Conservation (phyloP, 371 early-diverging fungal genomes). For the Dinochytrium kinnereticum region DNA sequence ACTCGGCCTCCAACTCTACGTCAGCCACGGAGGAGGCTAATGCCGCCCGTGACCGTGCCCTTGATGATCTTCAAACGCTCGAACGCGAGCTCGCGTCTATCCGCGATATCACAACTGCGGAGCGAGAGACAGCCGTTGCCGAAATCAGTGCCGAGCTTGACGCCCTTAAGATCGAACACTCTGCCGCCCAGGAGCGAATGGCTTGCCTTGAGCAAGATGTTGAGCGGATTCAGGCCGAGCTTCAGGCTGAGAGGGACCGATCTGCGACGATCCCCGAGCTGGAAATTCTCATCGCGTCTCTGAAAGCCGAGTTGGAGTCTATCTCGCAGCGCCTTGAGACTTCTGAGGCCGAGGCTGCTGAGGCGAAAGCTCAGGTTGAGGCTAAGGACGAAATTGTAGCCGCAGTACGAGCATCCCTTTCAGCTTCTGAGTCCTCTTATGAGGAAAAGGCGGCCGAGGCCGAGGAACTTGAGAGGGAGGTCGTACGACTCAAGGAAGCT, state of each 20-base stretch:
- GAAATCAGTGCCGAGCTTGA: not conserved
- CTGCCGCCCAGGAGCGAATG: not conserved
- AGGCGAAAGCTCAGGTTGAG: slow-evolving; percentile 7
- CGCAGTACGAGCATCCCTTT: not conserved
- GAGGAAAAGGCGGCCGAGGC: slow-evolving; percentile 10
- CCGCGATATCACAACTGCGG: not conserved
- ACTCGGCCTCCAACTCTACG: not conserved
- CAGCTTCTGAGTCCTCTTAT: slow-evolving; percentile 7
- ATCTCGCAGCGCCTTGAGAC: not conserved
- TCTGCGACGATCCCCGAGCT: slow-evolving; percentile 2
- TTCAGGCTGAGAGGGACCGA: not conserved
- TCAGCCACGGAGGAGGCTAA: not conserved
- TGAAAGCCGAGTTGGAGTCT: not conserved
- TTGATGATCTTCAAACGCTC: not conserved
- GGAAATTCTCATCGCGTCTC: not conserved
- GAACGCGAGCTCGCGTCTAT: not conserved
- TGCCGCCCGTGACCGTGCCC: not conserved
- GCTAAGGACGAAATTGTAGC: slow-evolving; percentile 13
- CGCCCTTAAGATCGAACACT: not conserved
- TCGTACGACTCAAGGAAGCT: not conserved
- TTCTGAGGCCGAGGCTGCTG: slow-evolving; percentile 1
- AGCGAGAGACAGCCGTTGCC: slow-evolving; percentile 8
- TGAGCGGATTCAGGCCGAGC: not conserved
- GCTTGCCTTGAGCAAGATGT: not conserved
- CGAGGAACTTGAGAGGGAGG: slow-evolving; percentile 1